Percentiles rank a stretch among this genome's conserved stretches.
Conservation (phyloP, 306 rosid species). For the Prunus davidiana region DNA sequence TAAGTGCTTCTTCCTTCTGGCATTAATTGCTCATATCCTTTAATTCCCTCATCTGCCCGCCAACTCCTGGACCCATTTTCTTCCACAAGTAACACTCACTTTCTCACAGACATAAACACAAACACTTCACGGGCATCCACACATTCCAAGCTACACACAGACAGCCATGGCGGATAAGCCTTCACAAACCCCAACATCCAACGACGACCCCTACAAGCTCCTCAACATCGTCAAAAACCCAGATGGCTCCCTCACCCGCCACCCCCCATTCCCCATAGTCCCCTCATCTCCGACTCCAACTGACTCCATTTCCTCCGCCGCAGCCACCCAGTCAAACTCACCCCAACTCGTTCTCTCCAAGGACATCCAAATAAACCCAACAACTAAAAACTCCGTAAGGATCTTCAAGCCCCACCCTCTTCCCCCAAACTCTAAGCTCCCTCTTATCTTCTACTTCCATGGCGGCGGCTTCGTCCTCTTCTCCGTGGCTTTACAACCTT, state of each 20-base stretch:
- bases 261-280: constrained; percentile 12
- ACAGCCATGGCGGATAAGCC: constrained; percentile 39
- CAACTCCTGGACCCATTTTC: neutral
- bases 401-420: constrained; percentile 56
- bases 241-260: constrained; percentile 60
- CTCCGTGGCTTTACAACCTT: constrained; percentile 44
- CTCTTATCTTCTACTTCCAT: constrained; percentile 57
- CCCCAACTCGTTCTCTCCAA: constrained; percentile 38
- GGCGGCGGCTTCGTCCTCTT: constrained; percentile 84
- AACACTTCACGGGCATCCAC: neutral
- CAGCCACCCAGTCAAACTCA: neutral
- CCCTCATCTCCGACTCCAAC: constrained; percentile 23
- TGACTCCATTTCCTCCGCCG: neutral
- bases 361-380: constrained; percentile 52
- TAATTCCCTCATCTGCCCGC: neutral
- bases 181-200: neutral
- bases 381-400: constrained; percentile 50
- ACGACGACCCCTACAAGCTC: constrained; percentile 40
- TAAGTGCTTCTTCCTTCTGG: neutral
- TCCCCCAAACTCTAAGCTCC: constrained; percentile 28
- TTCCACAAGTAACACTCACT: neutral
- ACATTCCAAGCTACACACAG: neutral
- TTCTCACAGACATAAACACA: neutral
- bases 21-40: neutral
- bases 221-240: constrained; percentile 51